A percentile compares a stretch with the other conserved stretches of the same genome.
Evolutionary conservation across 768 basidiomycete species (phyloP).

Genomic region (Suillus occidentalis): DNA sequence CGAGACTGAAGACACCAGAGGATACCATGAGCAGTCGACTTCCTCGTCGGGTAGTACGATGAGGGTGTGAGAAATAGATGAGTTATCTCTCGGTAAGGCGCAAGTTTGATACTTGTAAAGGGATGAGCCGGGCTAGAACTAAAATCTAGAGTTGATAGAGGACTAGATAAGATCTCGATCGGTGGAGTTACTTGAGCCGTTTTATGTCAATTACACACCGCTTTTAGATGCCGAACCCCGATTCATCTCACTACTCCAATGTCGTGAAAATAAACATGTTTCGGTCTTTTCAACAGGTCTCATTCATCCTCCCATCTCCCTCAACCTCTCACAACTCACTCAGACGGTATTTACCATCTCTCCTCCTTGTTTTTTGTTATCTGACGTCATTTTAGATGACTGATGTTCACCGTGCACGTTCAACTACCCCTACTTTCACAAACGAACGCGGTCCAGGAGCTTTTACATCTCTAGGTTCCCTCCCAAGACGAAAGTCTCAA

Average conservation of each 20-base stretch:
- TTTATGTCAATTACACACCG: background rate
- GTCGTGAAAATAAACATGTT: background rate
- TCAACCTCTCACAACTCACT: background rate
- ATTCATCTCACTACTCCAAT: background rate
- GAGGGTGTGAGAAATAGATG: too few relatives aligned
- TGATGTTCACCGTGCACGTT: conserved; percentile 13
- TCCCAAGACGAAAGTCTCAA: conserved; percentile 40
- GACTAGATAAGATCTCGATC: conserved; percentile 22
- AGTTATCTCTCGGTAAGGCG: too few relatives aligned
- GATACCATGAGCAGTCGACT: too few relatives aligned
- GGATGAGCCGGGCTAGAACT: background rate
- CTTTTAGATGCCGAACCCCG: conserved; percentile 6
- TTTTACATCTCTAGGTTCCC: conserved; percentile 45
- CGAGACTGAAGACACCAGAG: too few relatives aligned
- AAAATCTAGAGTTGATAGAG: background rate
- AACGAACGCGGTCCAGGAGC: conserved; percentile 46
- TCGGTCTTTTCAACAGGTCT: background rate
- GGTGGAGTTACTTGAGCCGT: conserved; percentile 18
- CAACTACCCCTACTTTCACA: conserved; percentile 28
- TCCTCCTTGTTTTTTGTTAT: too few relatives aligned
- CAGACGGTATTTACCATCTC: background rate
- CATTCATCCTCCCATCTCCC: background rate
- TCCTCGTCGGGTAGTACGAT: too few relatives aligned
- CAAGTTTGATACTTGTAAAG: too few relatives aligned
- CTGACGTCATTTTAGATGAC: conserved; percentile 20